Evolutionary conservation across 257 asterid species (phyloP).

Genomic region (Solanum virginianum): DNA sequence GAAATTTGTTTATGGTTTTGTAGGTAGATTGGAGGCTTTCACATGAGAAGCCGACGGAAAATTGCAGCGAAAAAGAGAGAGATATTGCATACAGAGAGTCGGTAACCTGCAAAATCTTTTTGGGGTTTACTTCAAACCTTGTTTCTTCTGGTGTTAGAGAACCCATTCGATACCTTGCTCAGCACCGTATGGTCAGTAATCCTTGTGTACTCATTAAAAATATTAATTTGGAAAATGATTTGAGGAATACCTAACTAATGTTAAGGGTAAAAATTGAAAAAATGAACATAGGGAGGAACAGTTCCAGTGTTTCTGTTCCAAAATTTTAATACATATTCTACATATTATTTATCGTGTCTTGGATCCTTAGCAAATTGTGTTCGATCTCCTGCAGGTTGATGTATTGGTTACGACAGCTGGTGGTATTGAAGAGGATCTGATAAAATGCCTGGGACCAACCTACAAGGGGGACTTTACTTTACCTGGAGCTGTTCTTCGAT

Average conservation of each 20-base stretch:
- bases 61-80: conserved; percentile 56
- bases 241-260: no score
- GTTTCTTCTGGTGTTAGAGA: conserved; percentile 90
- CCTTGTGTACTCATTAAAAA: no score
- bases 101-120: conserved; percentile 70
- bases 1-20: conserved; percentile 15
- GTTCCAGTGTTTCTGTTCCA: no score
- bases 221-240: no score
- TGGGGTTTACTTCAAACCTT: conserved; percentile 88
- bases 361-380: neutral
- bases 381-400: conserved; percentile 48
- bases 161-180: conserved; percentile 58
- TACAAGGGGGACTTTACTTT: conserved; percentile 74
- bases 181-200: conserved; percentile 70
- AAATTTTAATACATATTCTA: no score
- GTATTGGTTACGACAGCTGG: conserved; percentile 96
- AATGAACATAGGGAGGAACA: no score
- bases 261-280: no score
- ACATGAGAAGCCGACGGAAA: conserved; percentile 46
- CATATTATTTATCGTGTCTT: neutral
- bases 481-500: conserved; percentile 71
- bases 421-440: conserved; percentile 94
- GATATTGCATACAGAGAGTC: conserved; percentile 45
- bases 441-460: conserved; percentile 92
- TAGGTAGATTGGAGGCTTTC: conserved; percentile 96